Percentiles rank a stretch among this genome's conserved stretches.
Conservation (phyloP, 2,329 filamentous ascomycete species). For the Aspergillus arachidicola region DNA sequence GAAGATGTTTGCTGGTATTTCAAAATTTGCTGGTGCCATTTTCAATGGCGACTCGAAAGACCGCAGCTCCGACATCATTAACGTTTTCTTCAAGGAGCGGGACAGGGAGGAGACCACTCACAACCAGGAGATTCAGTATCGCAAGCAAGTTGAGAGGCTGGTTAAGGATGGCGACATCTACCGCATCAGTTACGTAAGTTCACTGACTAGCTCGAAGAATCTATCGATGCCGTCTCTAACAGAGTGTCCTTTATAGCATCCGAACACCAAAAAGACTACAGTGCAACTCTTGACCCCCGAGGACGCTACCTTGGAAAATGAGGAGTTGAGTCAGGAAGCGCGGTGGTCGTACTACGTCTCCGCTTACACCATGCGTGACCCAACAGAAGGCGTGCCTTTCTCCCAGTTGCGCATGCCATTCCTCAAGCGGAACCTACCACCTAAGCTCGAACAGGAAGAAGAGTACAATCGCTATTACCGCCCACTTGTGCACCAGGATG, state of each 20-base stretch:
- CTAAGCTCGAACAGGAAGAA: conserved; percentile 62
- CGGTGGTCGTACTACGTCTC: conserved; percentile 96
- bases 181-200: conserved; percentile 83
- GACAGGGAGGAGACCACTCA: conserved; percentile 84
- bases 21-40: conserved; percentile 79
- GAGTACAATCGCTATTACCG: conserved; percentile 59
- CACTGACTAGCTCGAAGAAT: neutral
- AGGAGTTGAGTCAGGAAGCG: conserved; percentile 64
- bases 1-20: conserved; percentile 79
- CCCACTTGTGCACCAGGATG: conserved; percentile 64
- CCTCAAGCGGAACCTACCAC: conserved; percentile 70
- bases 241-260: conserved; percentile 53
- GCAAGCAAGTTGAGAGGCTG: conserved; percentile 89
- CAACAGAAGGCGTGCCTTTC: conserved; percentile 76
- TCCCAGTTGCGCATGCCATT: conserved; percentile 69
- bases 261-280: conserved; percentile 67
- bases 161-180: conserved; percentile 93
- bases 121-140: conserved; percentile 83
- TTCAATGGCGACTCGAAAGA: conserved; percentile 87
- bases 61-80: conserved; percentile 87
- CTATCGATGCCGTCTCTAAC: conserved; percentile 27
- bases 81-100: conserved; percentile 81
- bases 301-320: conserved; percentile 75
- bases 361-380: conserved; percentile 83
- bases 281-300: conserved; percentile 86